Evolutionary conservation across 495 filamentous ascomycete species (phyloP), one percentile per base, ranked within the genome.

Genomic region (Astrocystis sublimbata): DNA sequence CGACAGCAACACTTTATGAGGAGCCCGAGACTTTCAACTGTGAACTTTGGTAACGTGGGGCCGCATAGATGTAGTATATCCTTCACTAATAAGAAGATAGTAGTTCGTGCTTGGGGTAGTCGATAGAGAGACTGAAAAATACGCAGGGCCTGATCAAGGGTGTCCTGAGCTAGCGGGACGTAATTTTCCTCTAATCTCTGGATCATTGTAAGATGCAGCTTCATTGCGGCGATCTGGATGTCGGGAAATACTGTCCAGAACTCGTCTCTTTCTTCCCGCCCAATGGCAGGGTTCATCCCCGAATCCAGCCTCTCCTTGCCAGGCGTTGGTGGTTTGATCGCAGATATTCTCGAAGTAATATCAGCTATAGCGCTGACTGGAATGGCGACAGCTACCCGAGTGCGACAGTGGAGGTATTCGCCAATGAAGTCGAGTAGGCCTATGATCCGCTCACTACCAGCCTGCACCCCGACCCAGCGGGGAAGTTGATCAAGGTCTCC

Each of bases 221-320:
- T 76, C 58, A 94, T 75, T 36, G 85, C 83, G 12, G 88, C 83
- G 38, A 83, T 71, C 64, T 97, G 91, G 63, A 96, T 85, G 23
- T 83, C 79, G 28, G 92, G 91, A 6, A 96, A 75, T 33, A 85
- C 81, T 24, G 79, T 73, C 81, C 86, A 91, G 10, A 97, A 77
- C 43, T 82, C 80, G 63, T 93, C 90, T 61, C 88, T 85, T 72
- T 97, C 92, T 46, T 92, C 90, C 49, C 87, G 84, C 36, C 85
- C 77, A 62, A 96, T 85, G 67, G 89, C 85, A 21, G 83, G 77
- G 58, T 91, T 92, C 54, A 85, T 74, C 40, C 73, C 73, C 3
- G 72, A 76, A 31, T 64, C 69, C 12, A 75, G 68, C n/a, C 63
- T 72, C 43, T 70, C 65, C 36, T 52, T 66, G 19, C 60, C 63